phyloP scores from a whole-genome alignment of 305 asterid genomes.

The Ilex paraguariensis region DNA sequence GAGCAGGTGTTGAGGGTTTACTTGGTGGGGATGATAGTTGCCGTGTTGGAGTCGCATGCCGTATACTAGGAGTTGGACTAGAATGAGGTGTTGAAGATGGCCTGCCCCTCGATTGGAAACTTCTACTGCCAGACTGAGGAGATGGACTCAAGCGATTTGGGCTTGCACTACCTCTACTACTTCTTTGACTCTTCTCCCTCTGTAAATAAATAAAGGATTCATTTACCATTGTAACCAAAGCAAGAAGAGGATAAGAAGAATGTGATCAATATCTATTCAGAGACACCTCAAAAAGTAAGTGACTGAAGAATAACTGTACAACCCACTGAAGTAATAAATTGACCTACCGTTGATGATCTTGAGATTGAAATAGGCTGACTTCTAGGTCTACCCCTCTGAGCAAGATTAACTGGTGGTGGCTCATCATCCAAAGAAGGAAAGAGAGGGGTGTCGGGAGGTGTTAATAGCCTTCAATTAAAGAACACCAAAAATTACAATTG shows the following conservation, averaged over 20 bases:
- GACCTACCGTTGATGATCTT: conserved; percentile 69
- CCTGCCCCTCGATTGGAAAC: conserved; percentile 65
- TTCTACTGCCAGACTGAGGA: conserved; percentile 50
- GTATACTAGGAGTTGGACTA: conserved; percentile 69
- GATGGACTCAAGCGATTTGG: conserved; percentile 91
- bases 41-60: conserved; percentile 58
- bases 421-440: conserved; percentile 91
- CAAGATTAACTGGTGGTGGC: conserved; percentile 42
- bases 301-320: background rate
- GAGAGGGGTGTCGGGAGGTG: conserved; percentile 99
- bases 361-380: conserved; percentile 85
- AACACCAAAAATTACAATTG: conserved; percentile 24
- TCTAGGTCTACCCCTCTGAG: conserved; percentile 83
- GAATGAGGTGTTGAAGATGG: conserved; percentile 61
- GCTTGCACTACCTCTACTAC: conserved; percentile 83
- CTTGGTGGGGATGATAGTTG: conserved; percentile 70
- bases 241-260: conserved; percentile 6
- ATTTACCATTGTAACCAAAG: background rate
- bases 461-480: conserved; percentile 63
- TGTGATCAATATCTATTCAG: background rate
- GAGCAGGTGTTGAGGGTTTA: conserved; percentile 56
- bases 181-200: conserved; percentile 80
- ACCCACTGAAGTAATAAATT: background rate
- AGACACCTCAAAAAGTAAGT: too few relatives aligned
- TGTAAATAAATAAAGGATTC: conserved; percentile 27